Evolutionary conservation across 2,329 filamentous ascomycete species (phyloP).

Genomic region (Sporothrix protearum): DNA sequence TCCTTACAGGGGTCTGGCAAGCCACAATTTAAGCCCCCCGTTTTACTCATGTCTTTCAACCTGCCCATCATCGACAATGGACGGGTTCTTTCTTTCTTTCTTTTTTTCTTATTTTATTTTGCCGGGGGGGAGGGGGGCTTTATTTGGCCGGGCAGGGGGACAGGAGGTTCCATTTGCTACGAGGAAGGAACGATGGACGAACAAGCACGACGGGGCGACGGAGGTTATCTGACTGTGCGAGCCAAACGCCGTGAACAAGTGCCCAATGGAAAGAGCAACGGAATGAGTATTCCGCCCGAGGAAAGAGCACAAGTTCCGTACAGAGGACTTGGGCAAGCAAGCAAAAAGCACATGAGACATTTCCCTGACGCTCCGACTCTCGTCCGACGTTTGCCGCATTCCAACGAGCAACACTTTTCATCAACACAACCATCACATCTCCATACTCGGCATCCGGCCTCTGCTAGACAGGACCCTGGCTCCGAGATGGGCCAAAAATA

Average conservation of each 20-base stretch:
- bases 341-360: background rate
- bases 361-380: background rate
- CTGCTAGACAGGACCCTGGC: background rate
- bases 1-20: background rate
- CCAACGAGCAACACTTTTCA: background rate
- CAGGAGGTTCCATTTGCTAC: background rate
- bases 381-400: too few relatives aligned
- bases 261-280: background rate
- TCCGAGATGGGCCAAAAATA: conserved; percentile 8
- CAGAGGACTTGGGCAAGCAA: background rate
- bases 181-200: background rate
- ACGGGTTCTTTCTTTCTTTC: too few relatives aligned
- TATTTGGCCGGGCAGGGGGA: background rate
- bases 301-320: background rate
- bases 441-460: background rate
- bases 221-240: conserved; percentile 9
- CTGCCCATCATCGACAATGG: too few relatives aligned
- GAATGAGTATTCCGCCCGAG: background rate
- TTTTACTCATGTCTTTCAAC: too few relatives aligned
- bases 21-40: background rate
- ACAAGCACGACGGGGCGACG: background rate
- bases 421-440: background rate
- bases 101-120: background rate
- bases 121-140: too few relatives aligned
- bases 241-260: background rate